phyloP scores from a whole-genome alignment of 2,329 filamentous ascomycete species.

The Fusarium sp. region DNA sequence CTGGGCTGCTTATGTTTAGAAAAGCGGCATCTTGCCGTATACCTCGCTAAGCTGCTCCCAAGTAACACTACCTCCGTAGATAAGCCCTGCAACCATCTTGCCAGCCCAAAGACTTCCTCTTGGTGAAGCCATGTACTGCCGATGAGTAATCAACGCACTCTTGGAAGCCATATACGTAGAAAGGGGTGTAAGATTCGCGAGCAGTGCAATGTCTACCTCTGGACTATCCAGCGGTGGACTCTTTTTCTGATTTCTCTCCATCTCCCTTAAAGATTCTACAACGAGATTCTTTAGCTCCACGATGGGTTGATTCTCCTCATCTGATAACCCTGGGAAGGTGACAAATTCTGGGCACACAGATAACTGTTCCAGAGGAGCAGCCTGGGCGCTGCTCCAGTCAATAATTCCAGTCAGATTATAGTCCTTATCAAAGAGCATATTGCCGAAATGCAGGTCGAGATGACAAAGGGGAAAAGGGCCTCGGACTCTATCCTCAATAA shows the following conservation, averaged over 20 bases:
- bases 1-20: background rate
- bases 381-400: slow-evolving; percentile 53
- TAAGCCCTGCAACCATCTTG: slow-evolving; percentile 34
- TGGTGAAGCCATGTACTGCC: slow-evolving; percentile 42
- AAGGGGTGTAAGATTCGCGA: slow-evolving; percentile 24
- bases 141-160: slow-evolving; percentile 35
- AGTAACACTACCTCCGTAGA: slow-evolving; percentile 37
- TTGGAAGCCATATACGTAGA: slow-evolving; percentile 41
- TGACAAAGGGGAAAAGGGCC: slow-evolving; percentile 54
- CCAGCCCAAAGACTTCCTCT: slow-evolving; percentile 35
- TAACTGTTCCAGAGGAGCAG: slow-evolving; percentile 52
- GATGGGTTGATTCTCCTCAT: slow-evolving; percentile 42
- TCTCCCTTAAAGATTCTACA: slow-evolving; percentile 24
- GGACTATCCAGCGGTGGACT: slow-evolving; percentile 22
- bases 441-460: slow-evolving; percentile 53
- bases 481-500: slow-evolving; percentile 47
- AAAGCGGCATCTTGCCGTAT: slow-evolving; percentile 34
- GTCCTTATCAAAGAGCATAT: slow-evolving; percentile 57
- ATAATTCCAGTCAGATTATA: slow-evolving; percentile 54
- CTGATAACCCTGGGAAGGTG: slow-evolving; percentile 46
- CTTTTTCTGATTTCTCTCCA: slow-evolving; percentile 16
- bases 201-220: background rate
- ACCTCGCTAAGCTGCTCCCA: slow-evolving; percentile 45
- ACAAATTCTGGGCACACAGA: slow-evolving; percentile 52
- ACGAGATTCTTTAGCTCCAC: slow-evolving; percentile 37